Base-by-base conservation (phyloP, 2,329 filamentous ascomycete genomes). In the Exserohilum rostratum region DNA sequence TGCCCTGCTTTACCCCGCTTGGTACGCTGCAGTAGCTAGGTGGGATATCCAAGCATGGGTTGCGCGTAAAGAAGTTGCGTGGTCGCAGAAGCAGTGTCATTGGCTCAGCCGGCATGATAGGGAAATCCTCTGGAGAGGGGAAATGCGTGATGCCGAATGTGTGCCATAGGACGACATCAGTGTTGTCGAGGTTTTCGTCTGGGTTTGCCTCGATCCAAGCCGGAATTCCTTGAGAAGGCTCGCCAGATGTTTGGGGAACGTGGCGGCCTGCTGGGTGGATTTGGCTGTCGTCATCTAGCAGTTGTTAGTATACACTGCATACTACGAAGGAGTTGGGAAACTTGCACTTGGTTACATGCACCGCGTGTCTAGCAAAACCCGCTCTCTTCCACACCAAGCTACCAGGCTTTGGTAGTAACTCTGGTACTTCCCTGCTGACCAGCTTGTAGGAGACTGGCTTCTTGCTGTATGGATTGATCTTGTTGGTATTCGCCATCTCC, bases 111-210 rank as follows among this genome's bases (percentile, higher is more conserved):
- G 91, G 91, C 92, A 96, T 96, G 65, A 96, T 82, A 27, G 93
- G 93, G 79, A 91, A 96, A 75, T 96, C 93, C 72, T 97, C 93
- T 0, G 92, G 91, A 0, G 90, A 80, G 0, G 93, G 92, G 80
- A 96, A 93, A 73, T 96, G 93, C 0, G 89, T 93, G 31, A 96
- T 82, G 31, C 93, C 93, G 68, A 96, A 97, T 0, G 91, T 96
- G 77, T 96, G 92, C 92, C 92, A 97, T 13, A 96, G 83, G 1
- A 97, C 92, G 27, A 96, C 79, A 71, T 97, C 90, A 0, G 87
- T 90, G 79, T 96, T 89, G 50, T 89, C 90, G 62, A 96, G 87
- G 22, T 80, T 83, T 53, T 84, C 85, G 40, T 78, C 78, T 11
- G 89, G 87, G 57, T 91, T 85, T 20, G 85, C 86, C 15, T 80